These are phyloP conservation scores for Herpetomonas samuelpessoai DNA, from an alignment of 208 protist genomes.

Conservation along the genomic window DNA sequence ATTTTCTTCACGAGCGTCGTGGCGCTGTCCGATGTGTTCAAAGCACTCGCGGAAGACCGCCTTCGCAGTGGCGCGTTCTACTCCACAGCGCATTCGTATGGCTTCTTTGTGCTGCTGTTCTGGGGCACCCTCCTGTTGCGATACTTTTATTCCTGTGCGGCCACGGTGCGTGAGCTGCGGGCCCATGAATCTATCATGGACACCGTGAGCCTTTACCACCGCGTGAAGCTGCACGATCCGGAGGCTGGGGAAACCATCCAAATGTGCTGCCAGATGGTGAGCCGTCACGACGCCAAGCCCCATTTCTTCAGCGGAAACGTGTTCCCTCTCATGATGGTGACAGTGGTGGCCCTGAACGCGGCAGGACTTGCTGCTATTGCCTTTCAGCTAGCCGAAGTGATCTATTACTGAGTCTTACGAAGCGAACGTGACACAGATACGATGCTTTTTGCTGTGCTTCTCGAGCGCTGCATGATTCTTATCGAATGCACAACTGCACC, in stretches of 20 bases:
- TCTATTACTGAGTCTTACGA: slow-evolving; percentile 15
- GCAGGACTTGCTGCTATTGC: slow-evolving; percentile 30
- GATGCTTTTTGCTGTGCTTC: no score
- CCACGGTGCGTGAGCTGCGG: slow-evolving; percentile 28
- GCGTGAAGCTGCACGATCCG: slow-evolving; percentile 23
- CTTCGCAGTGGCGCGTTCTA: slow-evolving; percentile 22
- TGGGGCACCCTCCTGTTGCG: slow-evolving; percentile 55
- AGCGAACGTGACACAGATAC: neutral
- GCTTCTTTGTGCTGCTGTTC: slow-evolving; percentile 40
- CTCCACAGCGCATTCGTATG: slow-evolving; percentile 61
- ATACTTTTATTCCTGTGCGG: slow-evolving; percentile 50
- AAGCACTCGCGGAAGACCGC: slow-evolving; percentile 26
- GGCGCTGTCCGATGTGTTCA: slow-evolving; percentile 36
- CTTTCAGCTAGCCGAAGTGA: slow-evolving; percentile 34
- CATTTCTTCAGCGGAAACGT: slow-evolving; percentile 35
- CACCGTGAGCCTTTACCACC: slow-evolving; percentile 60
- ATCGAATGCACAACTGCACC: no score
- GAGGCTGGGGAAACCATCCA: slow-evolving; percentile 48
- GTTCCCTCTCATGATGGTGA: slow-evolving; percentile 22
- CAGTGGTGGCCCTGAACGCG: slow-evolving; percentile 30
- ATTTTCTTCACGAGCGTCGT: slow-evolving; percentile 39
- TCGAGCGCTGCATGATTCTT: no score
- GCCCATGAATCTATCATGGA: slow-evolving; percentile 74
- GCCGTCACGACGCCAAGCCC: slow-evolving; percentile 39
- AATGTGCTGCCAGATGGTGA: slow-evolving; percentile 32